Evolutionary conservation across 2,329 filamentous ascomycete genomes (phyloP).

Genomic region (Hypoxylon sp.): DNA sequence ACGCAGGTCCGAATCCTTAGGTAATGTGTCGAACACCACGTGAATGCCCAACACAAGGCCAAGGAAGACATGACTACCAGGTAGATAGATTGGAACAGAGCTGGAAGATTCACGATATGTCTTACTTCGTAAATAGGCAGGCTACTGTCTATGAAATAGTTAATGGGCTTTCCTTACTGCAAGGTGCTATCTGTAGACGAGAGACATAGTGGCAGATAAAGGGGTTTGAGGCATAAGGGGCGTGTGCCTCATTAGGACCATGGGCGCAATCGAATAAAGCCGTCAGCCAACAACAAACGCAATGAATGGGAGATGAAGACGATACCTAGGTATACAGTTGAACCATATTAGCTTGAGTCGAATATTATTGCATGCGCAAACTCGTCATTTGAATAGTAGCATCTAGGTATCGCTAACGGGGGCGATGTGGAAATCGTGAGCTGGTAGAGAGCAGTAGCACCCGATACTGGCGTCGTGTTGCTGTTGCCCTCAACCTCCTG

Average conservation of each 20-base stretch:
- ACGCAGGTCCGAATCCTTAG: too few species aligned
- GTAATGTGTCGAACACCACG: too few species aligned
- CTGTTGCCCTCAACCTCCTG: neutral
- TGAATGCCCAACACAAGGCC: too few species aligned
- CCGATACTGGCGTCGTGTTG: neutral
- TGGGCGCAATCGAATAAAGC: conserved; percentile 1
- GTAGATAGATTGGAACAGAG: neutral
- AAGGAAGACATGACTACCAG: too few species aligned
- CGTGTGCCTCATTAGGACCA: neutral
- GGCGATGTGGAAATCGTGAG: neutral
- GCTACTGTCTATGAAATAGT: neutral
- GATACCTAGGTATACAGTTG: too few species aligned
- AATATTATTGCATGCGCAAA: neutral
- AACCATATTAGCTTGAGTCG: neutral
- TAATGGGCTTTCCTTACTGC: neutral
- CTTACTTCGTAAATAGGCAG: neutral
- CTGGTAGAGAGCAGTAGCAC: neutral
- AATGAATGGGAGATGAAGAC: too few species aligned
- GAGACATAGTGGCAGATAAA: neutral
- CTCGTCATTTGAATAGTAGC: neutral
- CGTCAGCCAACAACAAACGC: neutral
- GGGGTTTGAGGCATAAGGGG: neutral
- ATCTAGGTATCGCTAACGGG: neutral
- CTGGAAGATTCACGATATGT: conserved; percentile 13
- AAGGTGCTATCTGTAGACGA: too few species aligned